Conservation (phyloP, 768 basidiomycete species). For the Kwoniella bestiolae region DNA sequence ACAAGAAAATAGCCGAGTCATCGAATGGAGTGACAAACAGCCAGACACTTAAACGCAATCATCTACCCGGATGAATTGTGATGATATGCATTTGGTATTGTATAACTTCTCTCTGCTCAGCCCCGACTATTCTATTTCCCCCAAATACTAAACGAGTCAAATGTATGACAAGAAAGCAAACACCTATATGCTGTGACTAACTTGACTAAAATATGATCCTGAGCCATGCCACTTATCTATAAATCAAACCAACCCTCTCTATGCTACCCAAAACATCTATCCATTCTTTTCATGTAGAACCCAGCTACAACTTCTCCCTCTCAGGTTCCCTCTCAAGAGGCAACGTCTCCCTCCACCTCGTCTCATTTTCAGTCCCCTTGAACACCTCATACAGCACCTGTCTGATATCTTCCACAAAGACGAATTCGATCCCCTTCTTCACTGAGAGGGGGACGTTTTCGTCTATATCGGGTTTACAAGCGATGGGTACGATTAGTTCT, state of each 20-base stretch:
- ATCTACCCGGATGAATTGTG: neutral
- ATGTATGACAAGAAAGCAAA: too few species aligned
- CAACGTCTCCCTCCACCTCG: slow-evolving; percentile 72
- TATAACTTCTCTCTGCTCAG: too few species aligned
- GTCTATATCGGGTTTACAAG: slow-evolving; percentile 91
- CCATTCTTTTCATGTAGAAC: too few species aligned
- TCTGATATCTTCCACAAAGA: slow-evolving; percentile 90
- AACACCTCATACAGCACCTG: slow-evolving; percentile 91
- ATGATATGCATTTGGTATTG: neutral
- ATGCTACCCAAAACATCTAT: neutral
- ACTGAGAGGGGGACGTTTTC: slow-evolving; percentile 96
- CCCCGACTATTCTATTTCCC: too few species aligned
- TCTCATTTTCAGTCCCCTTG: slow-evolving; percentile 64
- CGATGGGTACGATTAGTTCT: slow-evolving; percentile 61
- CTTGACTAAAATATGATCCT: neutral
- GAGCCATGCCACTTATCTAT: too few species aligned
- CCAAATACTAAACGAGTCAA: too few species aligned
- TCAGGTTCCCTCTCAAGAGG: slow-evolving; percentile 50
- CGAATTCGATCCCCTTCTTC: slow-evolving; percentile 90
- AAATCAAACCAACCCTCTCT: too few species aligned
- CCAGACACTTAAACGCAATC: too few species aligned
- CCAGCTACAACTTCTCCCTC: slow-evolving; percentile 22
- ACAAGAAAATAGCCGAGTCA: neutral
- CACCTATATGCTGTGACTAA: neutral
- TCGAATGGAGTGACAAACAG: too few species aligned